These are phyloP conservation scores for Hypomyces perniciosus DNA, from an alignment of 2,329 filamentous ascomycete genomes.

Conservation along the genomic window DNA sequence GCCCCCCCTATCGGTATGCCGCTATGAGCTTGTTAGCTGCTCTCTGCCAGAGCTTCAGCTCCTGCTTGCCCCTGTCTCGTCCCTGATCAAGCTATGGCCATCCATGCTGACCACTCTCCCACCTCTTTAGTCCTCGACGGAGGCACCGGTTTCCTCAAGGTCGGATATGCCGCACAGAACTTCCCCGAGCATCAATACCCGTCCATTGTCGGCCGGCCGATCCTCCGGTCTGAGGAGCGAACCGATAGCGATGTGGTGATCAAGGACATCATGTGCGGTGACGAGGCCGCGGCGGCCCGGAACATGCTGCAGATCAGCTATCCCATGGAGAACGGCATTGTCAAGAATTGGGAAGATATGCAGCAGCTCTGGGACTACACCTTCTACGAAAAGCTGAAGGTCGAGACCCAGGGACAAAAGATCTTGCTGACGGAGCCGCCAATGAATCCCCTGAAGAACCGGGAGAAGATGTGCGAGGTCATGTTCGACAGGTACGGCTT, in stretches of 20 bases:
- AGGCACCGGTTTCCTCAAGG: constrained; percentile 99
- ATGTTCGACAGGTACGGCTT: constrained; percentile 99
- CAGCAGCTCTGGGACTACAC: constrained; percentile 99
- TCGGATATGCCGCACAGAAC: constrained; percentile 98
- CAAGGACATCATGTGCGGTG: constrained; percentile 99
- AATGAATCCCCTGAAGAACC: constrained; percentile 95
- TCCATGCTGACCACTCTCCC: constrained; percentile 18
- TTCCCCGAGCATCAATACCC: constrained; percentile 99
- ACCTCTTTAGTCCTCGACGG: constrained; percentile 80
- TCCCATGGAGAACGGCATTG: constrained; percentile 99
- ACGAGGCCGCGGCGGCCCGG: constrained; percentile 90
- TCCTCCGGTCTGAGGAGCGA: constrained; percentile 90
- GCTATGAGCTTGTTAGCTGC: constrained; percentile 6
- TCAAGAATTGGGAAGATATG: constrained; percentile 99
- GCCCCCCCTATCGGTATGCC: constrained; percentile 50
- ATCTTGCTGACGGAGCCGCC: constrained; percentile 96
- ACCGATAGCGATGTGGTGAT: constrained; percentile 57
- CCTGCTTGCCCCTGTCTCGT: not conserved
- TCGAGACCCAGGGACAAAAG: constrained; percentile 88
- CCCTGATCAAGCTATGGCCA: not conserved
- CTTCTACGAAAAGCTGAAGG: constrained; percentile 92
- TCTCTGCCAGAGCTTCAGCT: not conserved
- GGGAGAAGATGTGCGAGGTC: constrained; percentile 96
- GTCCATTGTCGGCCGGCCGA: constrained; percentile 95
- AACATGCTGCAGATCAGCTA: constrained; percentile 99